These are phyloP conservation scores for Agrocybe pediades DNA, from an alignment of 768 basidiomycete species.

Conservation along the genomic window DNA sequence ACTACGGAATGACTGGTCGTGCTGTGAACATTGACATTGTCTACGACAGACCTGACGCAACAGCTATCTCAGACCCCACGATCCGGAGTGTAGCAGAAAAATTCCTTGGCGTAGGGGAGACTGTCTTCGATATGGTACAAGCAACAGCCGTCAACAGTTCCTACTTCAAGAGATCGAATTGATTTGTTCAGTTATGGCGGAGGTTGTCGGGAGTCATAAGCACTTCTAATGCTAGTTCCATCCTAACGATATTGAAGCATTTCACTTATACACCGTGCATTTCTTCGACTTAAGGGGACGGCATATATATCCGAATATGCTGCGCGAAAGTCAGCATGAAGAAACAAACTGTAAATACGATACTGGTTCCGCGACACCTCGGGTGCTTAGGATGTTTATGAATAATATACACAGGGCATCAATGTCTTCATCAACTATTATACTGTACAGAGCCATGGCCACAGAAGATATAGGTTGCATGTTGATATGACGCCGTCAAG, in stretches of 20 bases:
- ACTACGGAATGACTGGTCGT: conserved; percentile 1
- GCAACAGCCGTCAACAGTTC: conserved; percentile 83
- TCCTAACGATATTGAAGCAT: no score
- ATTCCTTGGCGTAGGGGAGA: conserved; percentile 87
- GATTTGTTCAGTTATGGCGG: conserved; percentile 17
- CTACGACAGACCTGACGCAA: conserved; percentile 61
- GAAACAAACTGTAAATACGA: no score
- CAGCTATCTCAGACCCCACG: conserved; percentile 75
- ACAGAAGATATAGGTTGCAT: background rate
- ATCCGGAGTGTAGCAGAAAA: conserved; percentile 74
- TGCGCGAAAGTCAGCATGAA: no score
- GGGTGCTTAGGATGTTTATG: no score
- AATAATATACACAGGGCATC: no score
- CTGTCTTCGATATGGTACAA: conserved; percentile 84
- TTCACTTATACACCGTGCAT: background rate
- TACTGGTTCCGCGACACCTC: no score
- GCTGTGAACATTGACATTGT: conserved; percentile 1
- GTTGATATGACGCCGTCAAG: background rate
- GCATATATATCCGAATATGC: background rate
- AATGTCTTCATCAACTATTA: no score
- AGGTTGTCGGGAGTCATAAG: background rate
- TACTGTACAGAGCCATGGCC: no score
- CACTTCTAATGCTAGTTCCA: no score
- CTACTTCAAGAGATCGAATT: conserved; percentile 70
- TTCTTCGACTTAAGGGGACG: background rate